These are phyloP conservation scores for Fusarium caatingaense DNA, from an alignment of 2,329 filamentous ascomycete species.

Conservation along the genomic window DNA sequence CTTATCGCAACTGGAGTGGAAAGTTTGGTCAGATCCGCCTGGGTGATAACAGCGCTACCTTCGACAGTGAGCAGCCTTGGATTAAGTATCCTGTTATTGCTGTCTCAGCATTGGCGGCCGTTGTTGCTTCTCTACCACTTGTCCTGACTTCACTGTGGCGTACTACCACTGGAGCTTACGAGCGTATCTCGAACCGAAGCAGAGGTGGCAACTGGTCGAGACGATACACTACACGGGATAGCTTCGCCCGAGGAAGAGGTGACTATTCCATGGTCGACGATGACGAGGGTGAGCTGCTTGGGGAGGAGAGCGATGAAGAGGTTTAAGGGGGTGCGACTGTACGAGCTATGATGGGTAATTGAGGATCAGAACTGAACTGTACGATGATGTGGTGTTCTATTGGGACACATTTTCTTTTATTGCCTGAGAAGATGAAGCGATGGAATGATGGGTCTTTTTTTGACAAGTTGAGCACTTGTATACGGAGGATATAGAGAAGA, in stretches of 20 bases:
- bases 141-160: slow-evolving; percentile 80
- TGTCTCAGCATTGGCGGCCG: slow-evolving; percentile 71
- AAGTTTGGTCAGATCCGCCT: slow-evolving; percentile 94
- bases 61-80: slow-evolving; percentile 80
- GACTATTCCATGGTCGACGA: slow-evolving; percentile 91
- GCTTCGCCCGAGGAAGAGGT: slow-evolving; percentile 86
- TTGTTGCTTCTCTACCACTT: slow-evolving; percentile 74
- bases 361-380: slow-evolving; percentile 18
- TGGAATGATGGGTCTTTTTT: slow-evolving; percentile 15
- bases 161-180: slow-evolving; percentile 63
- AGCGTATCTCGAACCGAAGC: slow-evolving; percentile 62
- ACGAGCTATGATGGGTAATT: slow-evolving; percentile 30
- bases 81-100: slow-evolving; percentile 85
- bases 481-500: slow-evolving; percentile 27
- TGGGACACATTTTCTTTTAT: slow-evolving; percentile 21
- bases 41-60: slow-evolving; percentile 70
- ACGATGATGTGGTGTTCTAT: slow-evolving; percentile 26
- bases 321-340: slow-evolving; percentile 55
- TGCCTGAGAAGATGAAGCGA: slow-evolving; percentile 24
- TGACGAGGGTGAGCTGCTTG: slow-evolving; percentile 93
- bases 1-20: slow-evolving; percentile 84
- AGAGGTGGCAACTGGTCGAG: slow-evolving; percentile 65
- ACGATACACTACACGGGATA: slow-evolving; percentile 87
- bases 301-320: slow-evolving; percentile 94
- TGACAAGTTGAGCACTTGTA: slow-evolving; percentile 7